Conservation (phyloP, 257 asterid genomes). For the Forsythia viridissima region DNA sequence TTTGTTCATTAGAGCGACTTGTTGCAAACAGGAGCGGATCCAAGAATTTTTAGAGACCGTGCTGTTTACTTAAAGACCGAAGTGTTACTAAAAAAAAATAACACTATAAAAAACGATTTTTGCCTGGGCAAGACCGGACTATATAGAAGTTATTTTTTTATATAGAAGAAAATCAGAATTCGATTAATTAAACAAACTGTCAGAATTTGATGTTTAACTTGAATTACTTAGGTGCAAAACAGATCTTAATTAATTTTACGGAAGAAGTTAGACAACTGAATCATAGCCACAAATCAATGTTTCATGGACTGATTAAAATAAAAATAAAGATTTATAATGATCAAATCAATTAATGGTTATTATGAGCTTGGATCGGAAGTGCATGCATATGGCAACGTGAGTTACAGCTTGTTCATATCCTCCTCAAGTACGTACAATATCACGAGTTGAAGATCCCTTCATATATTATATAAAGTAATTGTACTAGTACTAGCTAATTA, state of each 20-base stretch:
- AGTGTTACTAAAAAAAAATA: too few relatives aligned
- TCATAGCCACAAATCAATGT: background rate
- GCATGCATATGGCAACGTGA: constrained; percentile 5
- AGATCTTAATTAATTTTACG: background rate
- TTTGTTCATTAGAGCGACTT: background rate
- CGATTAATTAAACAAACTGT: background rate
- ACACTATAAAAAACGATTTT: too few relatives aligned
- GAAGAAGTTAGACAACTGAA: background rate
- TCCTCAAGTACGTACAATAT: background rate
- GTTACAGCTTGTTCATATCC: background rate
- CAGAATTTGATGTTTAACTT: background rate
- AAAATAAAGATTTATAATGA: too few relatives aligned
- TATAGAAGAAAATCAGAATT: background rate
- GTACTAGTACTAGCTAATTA: background rate
- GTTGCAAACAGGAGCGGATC: too few relatives aligned
- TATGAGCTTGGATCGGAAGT: background rate
- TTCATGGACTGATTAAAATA: too few relatives aligned
- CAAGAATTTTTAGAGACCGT: too few relatives aligned
- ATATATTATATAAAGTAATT: background rate
- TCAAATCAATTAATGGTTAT: too few relatives aligned
- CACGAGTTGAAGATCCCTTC: background rate
- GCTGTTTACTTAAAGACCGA: too few relatives aligned
- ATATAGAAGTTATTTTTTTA: too few relatives aligned
- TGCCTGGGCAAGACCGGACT: too few relatives aligned
- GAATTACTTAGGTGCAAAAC: background rate